Evolutionary conservation across 2,329 filamentous ascomycete genomes (phyloP), one percentile per base, ranked within the genome.

Genomic region (Aspergillus pseudoviridinutans): DNA sequence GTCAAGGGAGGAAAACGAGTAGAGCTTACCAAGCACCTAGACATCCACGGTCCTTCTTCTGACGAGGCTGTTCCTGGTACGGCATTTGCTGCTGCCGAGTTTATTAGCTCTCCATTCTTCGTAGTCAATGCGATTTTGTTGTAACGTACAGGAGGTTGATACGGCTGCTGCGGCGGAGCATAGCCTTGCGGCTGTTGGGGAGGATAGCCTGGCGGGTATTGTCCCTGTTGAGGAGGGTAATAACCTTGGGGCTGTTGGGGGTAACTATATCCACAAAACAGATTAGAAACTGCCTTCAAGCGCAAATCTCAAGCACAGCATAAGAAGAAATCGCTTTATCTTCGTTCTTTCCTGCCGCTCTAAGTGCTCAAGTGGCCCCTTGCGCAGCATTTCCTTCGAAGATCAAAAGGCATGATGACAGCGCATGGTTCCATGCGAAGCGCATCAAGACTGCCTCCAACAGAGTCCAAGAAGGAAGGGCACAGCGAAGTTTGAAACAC

Each of bases 21-120:
- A 14, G 24, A 47, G 63, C 74, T 71, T 70, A 81, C 79, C 79
- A 84, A 14, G 79, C 74, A 50, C 69, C 72, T 54, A 85, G 70
- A 63, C 82, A 84, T 50, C 82, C 81, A 41, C 76, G 71, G 60
- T 78, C 76, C 66, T 80, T 80, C 68, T 80, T 71, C 51, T 76
- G 75, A 50, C 73, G 76, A 35, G 74, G 76, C 3, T 71, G 76
- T 64, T 82, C 80, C 65, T 82, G 81, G 65, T 82, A 81, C 67
- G 79, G 73, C 76, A 78, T 79, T 67, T 76, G 58, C 44, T 51
- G 50, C 28, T 6, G 42, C n/a, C 49, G 20, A 20, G 46, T 46
- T 58, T 52, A 29, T 58, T 54, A 58, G 47, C n/a, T 27, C 20
- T 17, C 7, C n/a, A 35, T 27, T 17, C 20, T 52, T n/a, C 3